Conservation (phyloP, 331 rosid genomes). For the Acacia concinna region DNA sequence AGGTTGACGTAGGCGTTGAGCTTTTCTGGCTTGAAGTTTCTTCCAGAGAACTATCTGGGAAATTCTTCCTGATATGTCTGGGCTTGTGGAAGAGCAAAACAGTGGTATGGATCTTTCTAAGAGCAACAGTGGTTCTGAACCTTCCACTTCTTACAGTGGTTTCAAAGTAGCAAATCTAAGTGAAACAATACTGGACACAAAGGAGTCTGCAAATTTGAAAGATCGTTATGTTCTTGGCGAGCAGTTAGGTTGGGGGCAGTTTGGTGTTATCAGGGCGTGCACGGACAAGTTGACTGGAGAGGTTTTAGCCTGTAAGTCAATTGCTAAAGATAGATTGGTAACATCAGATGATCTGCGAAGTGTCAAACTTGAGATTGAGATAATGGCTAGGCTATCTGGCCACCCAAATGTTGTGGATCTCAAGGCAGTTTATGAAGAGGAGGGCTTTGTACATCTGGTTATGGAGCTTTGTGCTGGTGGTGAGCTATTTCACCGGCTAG, state of each 20-base stretch:
- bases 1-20: slow-evolving; percentile 17
- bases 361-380: slow-evolving; percentile 86
- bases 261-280: slow-evolving; percentile 72
- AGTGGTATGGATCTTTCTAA: slow-evolving; percentile 75
- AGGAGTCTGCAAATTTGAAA: slow-evolving; percentile 53
- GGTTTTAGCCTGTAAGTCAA: slow-evolving; percentile 82
- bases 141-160: slow-evolving; percentile 50
- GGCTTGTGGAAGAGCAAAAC: slow-evolving; percentile 30
- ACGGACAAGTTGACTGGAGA: slow-evolving; percentile 72
- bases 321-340: slow-evolving; percentile 77
- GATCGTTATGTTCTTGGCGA: slow-evolving; percentile 75
- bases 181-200: slow-evolving; percentile 61
- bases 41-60: slow-evolving; percentile 19
- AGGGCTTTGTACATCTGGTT: slow-evolving; percentile 77
- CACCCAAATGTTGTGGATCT: slow-evolving; percentile 90
- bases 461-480: slow-evolving; percentile 99
- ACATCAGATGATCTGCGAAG: slow-evolving; percentile 71
- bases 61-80: slow-evolving; percentile 29
- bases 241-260: slow-evolving; percentile 88
- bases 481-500: slow-evolving; percentile 77
- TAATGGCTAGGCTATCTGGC: slow-evolving; percentile 84
- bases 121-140: slow-evolving; percentile 46
- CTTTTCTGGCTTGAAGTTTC: slow-evolving; percentile 17
- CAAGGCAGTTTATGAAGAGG: slow-evolving; percentile 88
- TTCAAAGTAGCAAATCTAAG: slow-evolving; percentile 61